Evolutionary conservation across 768 basidiomycete genomes (phyloP).

Genomic region (Lentinula edodes): DNA sequence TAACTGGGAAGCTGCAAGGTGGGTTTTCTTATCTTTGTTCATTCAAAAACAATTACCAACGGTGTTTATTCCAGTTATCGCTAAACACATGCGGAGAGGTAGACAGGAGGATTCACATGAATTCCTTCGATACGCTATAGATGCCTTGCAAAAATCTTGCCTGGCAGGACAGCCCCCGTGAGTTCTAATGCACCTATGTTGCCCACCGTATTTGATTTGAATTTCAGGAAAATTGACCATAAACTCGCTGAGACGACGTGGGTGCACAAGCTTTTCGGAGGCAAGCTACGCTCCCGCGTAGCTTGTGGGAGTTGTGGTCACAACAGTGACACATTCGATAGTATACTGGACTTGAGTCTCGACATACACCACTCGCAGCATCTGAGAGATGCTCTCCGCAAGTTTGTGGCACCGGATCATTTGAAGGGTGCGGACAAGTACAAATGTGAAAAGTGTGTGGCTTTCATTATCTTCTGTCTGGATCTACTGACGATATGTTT

Average conservation of each 20-base stretch:
- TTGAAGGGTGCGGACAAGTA: constrained; percentile 93
- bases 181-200: constrained; percentile 20
- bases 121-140: constrained; percentile 91
- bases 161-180: constrained; percentile 68
- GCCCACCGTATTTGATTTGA: constrained; percentile 1
- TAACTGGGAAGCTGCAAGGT: constrained; percentile 72
- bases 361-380: constrained; percentile 67
- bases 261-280: constrained; percentile 94
- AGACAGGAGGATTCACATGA: constrained; percentile 98
- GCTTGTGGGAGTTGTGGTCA: constrained; percentile 75
- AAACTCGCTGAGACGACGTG: constrained; percentile 82
- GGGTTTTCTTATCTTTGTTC: constrained; percentile 17
- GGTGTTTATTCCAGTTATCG: constrained; percentile 56
- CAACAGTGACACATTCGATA: constrained; percentile 95
- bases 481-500: background rate
- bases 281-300: constrained; percentile 85
- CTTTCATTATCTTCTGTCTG: background rate
- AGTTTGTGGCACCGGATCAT: constrained; percentile 77
- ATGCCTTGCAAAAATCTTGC: constrained; percentile 84
- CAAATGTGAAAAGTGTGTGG: constrained; percentile 92
- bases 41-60: constrained; percentile 8
- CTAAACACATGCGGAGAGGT: constrained; percentile 86
- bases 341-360: constrained; percentile 88
- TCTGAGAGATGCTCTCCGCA: constrained; percentile 68
- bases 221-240: constrained; percentile 58